phyloP scores from a whole-genome alignment of 2,329 filamentous ascomycete genomes.

The Gaeumannomyces sp. region DNA sequence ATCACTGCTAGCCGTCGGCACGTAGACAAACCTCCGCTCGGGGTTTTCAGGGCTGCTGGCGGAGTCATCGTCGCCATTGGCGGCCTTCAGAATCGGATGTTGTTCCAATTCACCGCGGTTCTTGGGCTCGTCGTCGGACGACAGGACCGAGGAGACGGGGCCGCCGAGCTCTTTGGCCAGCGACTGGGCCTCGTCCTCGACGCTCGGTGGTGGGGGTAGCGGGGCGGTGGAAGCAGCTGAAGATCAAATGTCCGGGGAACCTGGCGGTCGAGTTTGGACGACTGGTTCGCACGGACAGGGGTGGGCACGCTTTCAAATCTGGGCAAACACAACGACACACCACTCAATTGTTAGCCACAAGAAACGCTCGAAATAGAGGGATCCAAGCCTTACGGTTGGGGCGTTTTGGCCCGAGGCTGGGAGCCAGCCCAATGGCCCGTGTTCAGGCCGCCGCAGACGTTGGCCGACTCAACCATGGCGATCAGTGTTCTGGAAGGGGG shows the following conservation, averaged over 20 bases:
- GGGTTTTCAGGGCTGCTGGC: constrained; percentile 20
- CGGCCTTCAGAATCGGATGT: constrained; percentile 57
- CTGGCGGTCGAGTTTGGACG: constrained; percentile 11
- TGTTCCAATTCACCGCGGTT: constrained; percentile 63
- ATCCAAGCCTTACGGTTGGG: constrained; percentile 25
- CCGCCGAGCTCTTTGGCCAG: constrained; percentile 53
- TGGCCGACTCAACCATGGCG: constrained; percentile 37
- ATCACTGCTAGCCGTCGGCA: constrained; percentile 27
- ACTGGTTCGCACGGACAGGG: constrained; percentile 14
- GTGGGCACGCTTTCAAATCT: neutral
- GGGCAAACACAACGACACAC: neutral
- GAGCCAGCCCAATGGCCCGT: constrained; percentile 40
- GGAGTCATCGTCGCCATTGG: constrained; percentile 29
- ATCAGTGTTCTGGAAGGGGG: neutral
- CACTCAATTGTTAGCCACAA: neutral
- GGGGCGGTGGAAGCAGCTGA: neutral
- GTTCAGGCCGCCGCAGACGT: constrained; percentile 40
- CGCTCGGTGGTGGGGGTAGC: constrained; percentile 56
- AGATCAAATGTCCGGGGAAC: constrained; percentile 11
- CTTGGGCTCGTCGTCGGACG: constrained; percentile 47
- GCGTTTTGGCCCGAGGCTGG: constrained; percentile 37
- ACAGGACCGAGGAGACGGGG: constrained; percentile 23
- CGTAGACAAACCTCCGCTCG: constrained; percentile 60
- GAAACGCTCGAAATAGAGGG: neutral
- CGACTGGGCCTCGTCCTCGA: constrained; percentile 63